A percentile compares a stretch with the other conserved stretches of the same genome.
Conservation (phyloP, 2,329 filamentous ascomycete genomes). For the Cercospora nicotianae region DNA sequence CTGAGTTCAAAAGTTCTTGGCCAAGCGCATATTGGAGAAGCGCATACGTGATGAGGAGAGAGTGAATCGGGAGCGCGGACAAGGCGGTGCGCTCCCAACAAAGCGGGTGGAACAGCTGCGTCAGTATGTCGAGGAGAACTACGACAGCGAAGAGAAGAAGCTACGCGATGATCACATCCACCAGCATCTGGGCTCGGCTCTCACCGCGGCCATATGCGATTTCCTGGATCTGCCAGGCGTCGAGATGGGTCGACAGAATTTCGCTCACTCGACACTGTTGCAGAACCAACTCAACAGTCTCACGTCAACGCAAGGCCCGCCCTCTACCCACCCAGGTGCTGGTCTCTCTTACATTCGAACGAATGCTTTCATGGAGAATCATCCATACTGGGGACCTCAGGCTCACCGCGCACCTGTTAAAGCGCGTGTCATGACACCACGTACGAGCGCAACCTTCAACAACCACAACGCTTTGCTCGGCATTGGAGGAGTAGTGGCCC, state of each 20-base stretch:
- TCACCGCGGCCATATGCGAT: slow-evolving; percentile 55
- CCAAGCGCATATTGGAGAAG: slow-evolving; percentile 27
- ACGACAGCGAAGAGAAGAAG: slow-evolving; percentile 36
- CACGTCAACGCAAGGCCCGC: slow-evolving; percentile 46
- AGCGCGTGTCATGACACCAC: slow-evolving; percentile 57
- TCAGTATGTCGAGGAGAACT: slow-evolving; percentile 30
- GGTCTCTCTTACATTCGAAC: slow-evolving; percentile 63
- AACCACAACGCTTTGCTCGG: slow-evolving; percentile 43
- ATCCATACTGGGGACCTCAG: slow-evolving; percentile 62
- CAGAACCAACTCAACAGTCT: slow-evolving; percentile 28
- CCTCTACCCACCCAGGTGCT: slow-evolving; percentile 64
- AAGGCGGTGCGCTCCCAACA: slow-evolving; percentile 15
- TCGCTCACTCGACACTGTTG: slow-evolving; percentile 11
- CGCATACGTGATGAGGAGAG: slow-evolving; percentile 27
- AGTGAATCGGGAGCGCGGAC: slow-evolving; percentile 22
- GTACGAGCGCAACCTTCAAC: slow-evolving; percentile 41
- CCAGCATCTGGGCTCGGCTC: slow-evolving; percentile 49
- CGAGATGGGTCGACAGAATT: slow-evolving; percentile 8
- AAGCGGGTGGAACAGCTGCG: slow-evolving; percentile 19
- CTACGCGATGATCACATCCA: slow-evolving; percentile 52
- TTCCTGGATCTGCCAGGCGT: slow-evolving; percentile 54
- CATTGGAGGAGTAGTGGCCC: slow-evolving; percentile 47
- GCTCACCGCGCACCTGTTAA: slow-evolving; percentile 52
- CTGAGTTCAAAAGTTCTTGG: slow-evolving; percentile 38
- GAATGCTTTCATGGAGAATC: slow-evolving; percentile 57